phyloP scores from a whole-genome alignment of 83 land plant species.

The Picea mariana region DNA sequence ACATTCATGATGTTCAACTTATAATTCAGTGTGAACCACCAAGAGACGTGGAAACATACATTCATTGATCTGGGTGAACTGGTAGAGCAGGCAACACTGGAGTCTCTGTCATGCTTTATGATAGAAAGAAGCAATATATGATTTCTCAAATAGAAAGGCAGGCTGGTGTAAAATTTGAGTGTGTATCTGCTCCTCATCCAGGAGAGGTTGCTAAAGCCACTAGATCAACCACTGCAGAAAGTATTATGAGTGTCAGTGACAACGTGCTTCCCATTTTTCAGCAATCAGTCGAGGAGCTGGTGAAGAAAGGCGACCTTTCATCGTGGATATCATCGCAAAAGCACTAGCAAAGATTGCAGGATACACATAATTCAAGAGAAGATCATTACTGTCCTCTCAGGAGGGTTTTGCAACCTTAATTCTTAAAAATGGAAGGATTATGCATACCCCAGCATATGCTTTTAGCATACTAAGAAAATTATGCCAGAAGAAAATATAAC shows the following conservation, averaged over 20 bases:
- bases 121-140: conserved; percentile 72
- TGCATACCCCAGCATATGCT: conserved; percentile 73
- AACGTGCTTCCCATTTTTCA: conserved; percentile 86
- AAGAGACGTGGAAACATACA: conserved; percentile 95
- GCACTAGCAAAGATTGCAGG: conserved; percentile 95
- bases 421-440: conserved; percentile 59
- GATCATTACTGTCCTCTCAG: conserved; percentile 81
- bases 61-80: conserved; percentile 97
- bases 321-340: conserved; percentile 85
- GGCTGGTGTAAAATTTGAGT: conserved; percentile 95
- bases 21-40: conserved; percentile 99
- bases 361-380: conserved; percentile 78
- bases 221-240: conserved; percentile 66
- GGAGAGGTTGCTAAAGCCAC: conserved; percentile 80
- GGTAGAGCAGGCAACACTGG: conserved; percentile 99
- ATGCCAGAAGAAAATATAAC: conserved; percentile 77
- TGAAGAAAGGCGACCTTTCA: conserved; percentile 48
- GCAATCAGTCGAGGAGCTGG: conserved; percentile 68
- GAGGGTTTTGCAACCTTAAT: conserved; percentile 72
- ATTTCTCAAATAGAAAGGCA: conserved; percentile 83
- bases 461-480: conserved; percentile 56
- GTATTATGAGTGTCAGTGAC: conserved; percentile 68
- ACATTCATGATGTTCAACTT: conserved; percentile 94
- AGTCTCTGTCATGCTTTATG: conserved; percentile 83
- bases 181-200: conserved; percentile 87